These are phyloP conservation scores for Begonia fuchsioides DNA, from an alignment of 306 rosid genomes.

Conservation along the genomic window DNA sequence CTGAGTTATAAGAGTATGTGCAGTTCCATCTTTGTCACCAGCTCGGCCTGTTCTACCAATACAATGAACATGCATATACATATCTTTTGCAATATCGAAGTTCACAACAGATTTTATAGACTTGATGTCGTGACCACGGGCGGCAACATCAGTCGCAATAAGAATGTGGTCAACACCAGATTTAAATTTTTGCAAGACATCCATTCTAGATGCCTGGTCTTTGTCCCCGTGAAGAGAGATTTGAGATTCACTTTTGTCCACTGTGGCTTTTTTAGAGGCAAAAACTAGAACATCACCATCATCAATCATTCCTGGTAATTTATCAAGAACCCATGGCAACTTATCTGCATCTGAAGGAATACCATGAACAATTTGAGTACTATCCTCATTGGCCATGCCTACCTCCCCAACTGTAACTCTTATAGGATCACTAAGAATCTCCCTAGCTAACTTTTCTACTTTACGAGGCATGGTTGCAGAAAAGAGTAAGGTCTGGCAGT, in stretches of 20 bases:
- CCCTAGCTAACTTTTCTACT: constrained; percentile 93
- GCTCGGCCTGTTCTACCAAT: constrained; percentile 99
- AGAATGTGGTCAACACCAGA: constrained; percentile 82
- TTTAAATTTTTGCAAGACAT: constrained; percentile 77
- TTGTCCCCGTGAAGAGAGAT: constrained; percentile 93
- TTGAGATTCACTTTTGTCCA: constrained; percentile 82
- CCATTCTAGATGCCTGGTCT: constrained; percentile 96
- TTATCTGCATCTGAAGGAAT: constrained; percentile 81
- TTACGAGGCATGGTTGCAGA: constrained; percentile 95
- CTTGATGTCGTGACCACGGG: constrained; percentile 97
- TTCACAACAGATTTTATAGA: constrained; percentile 93
- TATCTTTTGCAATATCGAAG: constrained; percentile 92
- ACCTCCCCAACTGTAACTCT: constrained; percentile 96
- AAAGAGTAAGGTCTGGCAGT: constrained; percentile 82
- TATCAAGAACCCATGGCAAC: constrained; percentile 78
- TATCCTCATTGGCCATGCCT: constrained; percentile 97
- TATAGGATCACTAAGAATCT: constrained; percentile 73
- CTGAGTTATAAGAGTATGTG: constrained; percentile 77
- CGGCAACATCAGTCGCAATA: constrained; percentile 98
- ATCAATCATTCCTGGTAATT: constrained; percentile 74
- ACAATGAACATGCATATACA: constrained; percentile 99
- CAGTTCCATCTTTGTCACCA: constrained; percentile 96
- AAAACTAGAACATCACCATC: constrained; percentile 86
- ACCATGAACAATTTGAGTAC: constrained; percentile 87
- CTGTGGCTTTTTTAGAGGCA: constrained; percentile 87